A percentile compares a stretch with the other conserved stretches of the same genome.
These are phyloP conservation scores for Eimeria necatrix DNA, from an alignment of 169 alveolate genomes.

Conservation along the genomic window DNA sequence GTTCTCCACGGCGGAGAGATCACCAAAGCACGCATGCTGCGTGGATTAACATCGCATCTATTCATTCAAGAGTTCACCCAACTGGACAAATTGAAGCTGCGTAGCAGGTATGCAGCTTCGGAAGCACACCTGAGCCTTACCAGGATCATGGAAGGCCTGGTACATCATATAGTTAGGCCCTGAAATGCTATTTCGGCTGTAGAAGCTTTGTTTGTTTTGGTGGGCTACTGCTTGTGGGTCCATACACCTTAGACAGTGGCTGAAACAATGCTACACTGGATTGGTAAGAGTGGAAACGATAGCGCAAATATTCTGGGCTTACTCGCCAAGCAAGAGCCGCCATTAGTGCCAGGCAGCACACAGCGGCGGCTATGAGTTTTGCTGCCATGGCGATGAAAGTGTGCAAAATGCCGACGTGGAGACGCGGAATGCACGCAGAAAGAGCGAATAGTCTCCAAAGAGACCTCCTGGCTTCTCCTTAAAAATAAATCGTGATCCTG, in stretches of 20 bases:
- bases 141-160: too few relatives aligned
- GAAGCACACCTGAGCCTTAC: too few relatives aligned
- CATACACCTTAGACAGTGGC: too few relatives aligned
- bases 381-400: neutral
- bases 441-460: too few relatives aligned
- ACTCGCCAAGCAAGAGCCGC: conserved; percentile 46
- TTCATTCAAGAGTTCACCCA: neutral
- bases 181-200: too few relatives aligned
- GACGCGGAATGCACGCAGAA: too few relatives aligned
- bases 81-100: neutral
- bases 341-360: conserved; percentile 25
- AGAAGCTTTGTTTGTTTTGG: too few relatives aligned
- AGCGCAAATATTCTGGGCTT: neutral
- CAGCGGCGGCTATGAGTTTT: conserved; percentile 12
- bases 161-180: too few relatives aligned
- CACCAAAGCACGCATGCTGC: conserved; percentile 27
- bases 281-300: neutral
- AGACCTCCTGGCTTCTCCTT: too few relatives aligned
- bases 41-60: neutral
- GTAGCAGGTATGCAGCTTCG: too few relatives aligned
- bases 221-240: too few relatives aligned
- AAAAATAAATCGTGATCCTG: too few relatives aligned
- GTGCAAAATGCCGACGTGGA: neutral
- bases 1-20: conserved; percentile 31
- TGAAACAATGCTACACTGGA: neutral